phyloP scores from a whole-genome alignment of 2,329 filamentous ascomycete genomes.

The Microdochium paspali region DNA sequence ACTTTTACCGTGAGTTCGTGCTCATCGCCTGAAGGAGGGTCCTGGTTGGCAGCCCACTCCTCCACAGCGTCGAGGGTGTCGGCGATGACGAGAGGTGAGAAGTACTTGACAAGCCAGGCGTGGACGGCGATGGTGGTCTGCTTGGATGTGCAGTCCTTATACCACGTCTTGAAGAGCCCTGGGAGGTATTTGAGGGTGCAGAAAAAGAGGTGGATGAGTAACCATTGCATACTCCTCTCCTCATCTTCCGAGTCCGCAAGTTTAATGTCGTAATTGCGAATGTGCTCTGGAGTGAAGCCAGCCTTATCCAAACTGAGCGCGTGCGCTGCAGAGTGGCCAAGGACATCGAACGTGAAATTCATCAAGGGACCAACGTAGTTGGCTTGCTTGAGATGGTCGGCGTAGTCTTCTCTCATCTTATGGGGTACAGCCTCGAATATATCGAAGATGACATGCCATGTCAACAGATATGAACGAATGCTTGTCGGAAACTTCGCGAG shows the following conservation, averaged over 20 bases:
- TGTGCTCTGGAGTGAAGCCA: conserved; percentile 47
- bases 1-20: conserved; percentile 59
- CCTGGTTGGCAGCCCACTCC: conserved; percentile 52
- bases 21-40: conserved; percentile 38
- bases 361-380: conserved; percentile 61
- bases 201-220: conserved; percentile 81
- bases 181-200: conserved; percentile 68
- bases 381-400: conserved; percentile 66
- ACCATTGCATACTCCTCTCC: conserved; percentile 70
- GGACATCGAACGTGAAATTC: conserved; percentile 72
- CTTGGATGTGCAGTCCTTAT: conserved; percentile 68
- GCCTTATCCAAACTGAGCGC: conserved; percentile 66
- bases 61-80: conserved; percentile 58
- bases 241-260: conserved; percentile 47
- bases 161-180: conserved; percentile 75
- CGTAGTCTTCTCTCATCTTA: conserved; percentile 75
- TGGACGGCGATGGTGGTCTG: conserved; percentile 75
- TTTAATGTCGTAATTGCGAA: conserved; percentile 42
- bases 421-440: conserved; percentile 71
- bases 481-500: conserved; percentile 60
- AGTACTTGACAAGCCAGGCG: conserved; percentile 75
- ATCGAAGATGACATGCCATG: conserved; percentile 86
- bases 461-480: conserved; percentile 72
- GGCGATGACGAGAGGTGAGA: conserved; percentile 61
- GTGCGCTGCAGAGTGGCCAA: conserved; percentile 67